phyloP scores from a whole-genome alignment of 2,329 filamentous ascomycete genomes.

The Ploettnerulaceae sp. region DNA sequence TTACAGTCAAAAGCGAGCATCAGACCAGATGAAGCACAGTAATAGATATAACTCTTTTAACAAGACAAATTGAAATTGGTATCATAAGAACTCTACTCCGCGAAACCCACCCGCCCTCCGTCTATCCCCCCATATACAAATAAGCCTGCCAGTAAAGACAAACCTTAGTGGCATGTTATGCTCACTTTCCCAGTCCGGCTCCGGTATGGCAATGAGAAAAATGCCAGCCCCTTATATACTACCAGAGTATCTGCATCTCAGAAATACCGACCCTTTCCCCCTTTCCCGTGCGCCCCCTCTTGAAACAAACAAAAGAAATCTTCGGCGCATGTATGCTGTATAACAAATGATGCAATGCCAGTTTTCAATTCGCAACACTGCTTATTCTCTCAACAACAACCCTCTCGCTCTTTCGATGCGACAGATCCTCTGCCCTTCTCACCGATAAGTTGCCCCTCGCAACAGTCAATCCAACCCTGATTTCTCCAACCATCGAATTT shows the following conservation, averaged over 20 bases:
- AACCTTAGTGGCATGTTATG: too few relatives aligned
- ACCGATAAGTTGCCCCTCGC: slow-evolving; percentile 10
- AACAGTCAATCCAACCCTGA: slow-evolving; percentile 28
- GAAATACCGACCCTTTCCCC: neutral
- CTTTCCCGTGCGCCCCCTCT: neutral
- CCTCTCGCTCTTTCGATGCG: slow-evolving; percentile 48
- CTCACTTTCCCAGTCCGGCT: too few relatives aligned
- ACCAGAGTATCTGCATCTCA: slow-evolving; percentile 12
- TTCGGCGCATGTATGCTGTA: neutral
- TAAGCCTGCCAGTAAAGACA: too few relatives aligned
- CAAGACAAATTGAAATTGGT: too few relatives aligned
- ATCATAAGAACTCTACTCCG: too few relatives aligned
- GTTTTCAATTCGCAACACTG: slow-evolving; percentile 11
- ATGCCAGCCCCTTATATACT: slow-evolving; percentile 10
- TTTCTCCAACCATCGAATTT: slow-evolving; percentile 15
- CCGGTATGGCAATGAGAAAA: neutral
- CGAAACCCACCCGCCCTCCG: too few relatives aligned
- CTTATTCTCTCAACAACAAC: slow-evolving; percentile 44
- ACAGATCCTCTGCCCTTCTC: slow-evolving; percentile 33
- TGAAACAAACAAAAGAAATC: neutral
- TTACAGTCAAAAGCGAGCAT: too few relatives aligned
- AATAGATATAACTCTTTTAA: too few relatives aligned
- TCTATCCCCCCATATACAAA: too few relatives aligned
- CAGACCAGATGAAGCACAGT: too few relatives aligned
- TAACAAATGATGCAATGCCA: too few relatives aligned